Conservation (phyloP, 192 early-diverging fungal genomes). For the Backusella liffmaniae region DNA sequence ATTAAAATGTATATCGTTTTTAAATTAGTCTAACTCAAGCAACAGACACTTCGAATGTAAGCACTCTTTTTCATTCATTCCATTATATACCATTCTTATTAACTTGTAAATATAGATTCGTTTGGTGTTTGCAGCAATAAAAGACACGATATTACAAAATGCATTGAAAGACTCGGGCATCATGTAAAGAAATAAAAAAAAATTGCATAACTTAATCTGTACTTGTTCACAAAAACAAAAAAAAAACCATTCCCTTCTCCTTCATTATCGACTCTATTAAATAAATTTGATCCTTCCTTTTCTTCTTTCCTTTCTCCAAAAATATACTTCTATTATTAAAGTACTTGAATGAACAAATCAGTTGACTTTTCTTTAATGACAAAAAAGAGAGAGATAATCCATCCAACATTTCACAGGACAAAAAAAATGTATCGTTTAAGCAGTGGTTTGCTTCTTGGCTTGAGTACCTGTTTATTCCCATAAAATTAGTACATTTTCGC, state of each 20-base stretch:
- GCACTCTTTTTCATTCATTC: neutral
- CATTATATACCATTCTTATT: neutral
- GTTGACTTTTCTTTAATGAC: neutral
- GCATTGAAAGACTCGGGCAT: slow-evolving; percentile 80
- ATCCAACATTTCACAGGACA: neutral
- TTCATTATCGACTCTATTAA: neutral
- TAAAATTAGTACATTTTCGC: neutral
- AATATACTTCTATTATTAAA: neutral
- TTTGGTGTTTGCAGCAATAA: slow-evolving; percentile 90
- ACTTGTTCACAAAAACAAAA: neutral
- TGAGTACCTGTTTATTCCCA: slow-evolving; percentile 14
- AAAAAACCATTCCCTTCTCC: neutral
- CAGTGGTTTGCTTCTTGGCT: slow-evolving; percentile 16
- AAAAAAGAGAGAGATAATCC: neutral
- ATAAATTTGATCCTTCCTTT: neutral
- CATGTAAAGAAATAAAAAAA: slow-evolving; percentile 23
- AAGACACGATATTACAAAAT: slow-evolving; percentile 90
- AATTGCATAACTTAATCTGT: neutral
- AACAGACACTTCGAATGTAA: slow-evolving; percentile 87
- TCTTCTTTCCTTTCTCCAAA: neutral
- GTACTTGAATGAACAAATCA: neutral
- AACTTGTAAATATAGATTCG: slow-evolving; percentile 45
- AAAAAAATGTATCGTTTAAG: neutral
- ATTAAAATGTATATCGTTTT: neutral
- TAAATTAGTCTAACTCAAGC: slow-evolving; percentile 77